phyloP scores from a whole-genome alignment of 2,329 filamentous ascomycete genomes.

The Blastomyces gilchristii region DNA sequence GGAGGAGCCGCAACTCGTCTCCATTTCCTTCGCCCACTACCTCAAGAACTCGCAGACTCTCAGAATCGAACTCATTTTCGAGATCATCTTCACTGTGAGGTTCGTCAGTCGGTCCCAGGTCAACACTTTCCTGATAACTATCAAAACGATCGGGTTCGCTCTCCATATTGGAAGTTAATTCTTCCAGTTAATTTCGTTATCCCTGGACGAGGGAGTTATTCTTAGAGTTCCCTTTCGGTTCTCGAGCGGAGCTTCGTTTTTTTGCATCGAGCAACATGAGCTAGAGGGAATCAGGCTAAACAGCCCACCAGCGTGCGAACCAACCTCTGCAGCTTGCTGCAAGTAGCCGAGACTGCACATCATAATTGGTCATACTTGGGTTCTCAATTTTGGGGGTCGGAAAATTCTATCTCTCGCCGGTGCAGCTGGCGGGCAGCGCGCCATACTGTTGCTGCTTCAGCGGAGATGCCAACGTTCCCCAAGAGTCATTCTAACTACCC shows the following conservation, averaged over 20 bases:
- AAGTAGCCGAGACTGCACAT: neutral
- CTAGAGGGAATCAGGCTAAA: neutral
- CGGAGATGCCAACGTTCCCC: no score
- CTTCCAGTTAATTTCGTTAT: neutral
- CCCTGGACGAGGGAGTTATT: neutral
- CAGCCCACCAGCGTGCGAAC: neutral
- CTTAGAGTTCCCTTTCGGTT: neutral
- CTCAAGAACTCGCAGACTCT: constrained; percentile 3
- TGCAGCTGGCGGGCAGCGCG: no score
- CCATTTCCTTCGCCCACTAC: neutral
- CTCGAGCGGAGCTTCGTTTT: neutral
- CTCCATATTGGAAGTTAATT: neutral
- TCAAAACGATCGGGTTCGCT: neutral
- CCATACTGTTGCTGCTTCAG: neutral
- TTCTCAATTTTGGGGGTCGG: neutral
- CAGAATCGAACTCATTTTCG: neutral
- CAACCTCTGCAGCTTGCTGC: neutral
- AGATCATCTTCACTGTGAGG: neutral
- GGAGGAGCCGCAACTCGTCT: neutral
- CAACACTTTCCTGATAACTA: neutral
- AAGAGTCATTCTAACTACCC: no score
- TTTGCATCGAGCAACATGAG: neutral
- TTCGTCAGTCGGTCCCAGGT: neutral
- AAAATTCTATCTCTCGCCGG: neutral
- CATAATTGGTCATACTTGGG: neutral